A percentile compares a stretch with the other conserved stretches of the same genome.
These are phyloP conservation scores for Geotrichum australiense DNA, from an alignment of 1,139 yeast genomes.

Conservation along the genomic window DNA sequence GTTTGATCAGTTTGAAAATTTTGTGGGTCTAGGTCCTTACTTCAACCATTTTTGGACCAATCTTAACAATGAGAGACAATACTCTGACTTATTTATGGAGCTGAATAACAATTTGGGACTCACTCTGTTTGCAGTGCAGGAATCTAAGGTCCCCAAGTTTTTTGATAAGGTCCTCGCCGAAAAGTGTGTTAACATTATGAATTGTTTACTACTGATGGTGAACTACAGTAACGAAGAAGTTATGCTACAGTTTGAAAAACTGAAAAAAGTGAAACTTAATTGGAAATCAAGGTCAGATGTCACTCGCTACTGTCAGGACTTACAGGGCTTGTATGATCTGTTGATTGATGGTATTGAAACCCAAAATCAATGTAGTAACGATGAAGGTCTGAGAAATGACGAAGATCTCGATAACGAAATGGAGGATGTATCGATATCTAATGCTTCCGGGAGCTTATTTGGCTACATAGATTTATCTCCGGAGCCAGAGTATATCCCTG, in stretches of 20 bases:
- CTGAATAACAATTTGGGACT: constrained; percentile 8
- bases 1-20: constrained; percentile 22
- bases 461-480: no score
- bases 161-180: constrained; percentile 12
- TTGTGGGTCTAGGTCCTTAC: constrained; percentile 23
- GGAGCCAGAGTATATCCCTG: no score
- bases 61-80: constrained; percentile 8
- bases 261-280: constrained; percentile 10
- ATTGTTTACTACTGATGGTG: constrained; percentile 15
- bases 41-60: constrained; percentile 8
- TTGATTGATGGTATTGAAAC: no score
- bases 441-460: background rate
- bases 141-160: constrained; percentile 16
- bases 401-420: constrained; percentile 1
- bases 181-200: constrained; percentile 15
- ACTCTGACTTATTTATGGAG: constrained; percentile 11
- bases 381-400: background rate
- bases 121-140: constrained; percentile 12
- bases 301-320: background rate
- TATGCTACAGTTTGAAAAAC: constrained; percentile 10
- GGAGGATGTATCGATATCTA: constrained; percentile 3
- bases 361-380: no score
- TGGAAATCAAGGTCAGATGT: constrained; percentile 6
- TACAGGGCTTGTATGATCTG: background rate
- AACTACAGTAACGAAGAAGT: constrained; percentile 14